Base-by-base conservation (phyloP, 495 filamentous ascomycete species). In the Durotheca rogersii region DNA sequence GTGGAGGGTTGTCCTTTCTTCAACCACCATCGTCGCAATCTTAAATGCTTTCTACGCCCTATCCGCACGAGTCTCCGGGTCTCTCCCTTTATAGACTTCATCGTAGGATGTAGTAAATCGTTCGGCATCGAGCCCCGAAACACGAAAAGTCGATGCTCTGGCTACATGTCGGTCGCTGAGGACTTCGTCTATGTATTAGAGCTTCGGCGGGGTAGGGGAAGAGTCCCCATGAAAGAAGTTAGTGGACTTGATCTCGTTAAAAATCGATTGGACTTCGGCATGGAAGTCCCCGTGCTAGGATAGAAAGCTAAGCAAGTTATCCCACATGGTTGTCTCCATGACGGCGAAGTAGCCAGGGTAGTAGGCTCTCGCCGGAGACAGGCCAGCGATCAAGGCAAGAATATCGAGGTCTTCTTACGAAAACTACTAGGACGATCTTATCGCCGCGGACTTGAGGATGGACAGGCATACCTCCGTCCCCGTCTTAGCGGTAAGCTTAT, bases 381-480 rank as follows among this genome's bases (percentile, higher is more conserved):
- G 57, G 0, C 31, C n/a, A 0, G 78, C 76, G 29, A 88, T 79
- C 0, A 56, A 16, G 0, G 17, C 3, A 0, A 84, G 62, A 7
- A 79, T 41, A 0, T 53, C 14, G 12, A 71, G 37, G 34, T 82
- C 68, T 3, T 69, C 66, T 0, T 45, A 7, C 3, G 63, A 51
- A 2, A 86, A 65, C 3, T 46, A 50, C 7, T 62, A 56, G 34
- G 81, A 84, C 0, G 82, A 85, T 36, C 70, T 55, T 0, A 79
- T 52, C 1, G 77, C 65, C 18, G 77, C 76, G 2, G 72, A 76
- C 0, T 51, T 47, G 7, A 87, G 68, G 16, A 78, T 73, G 0
- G 53, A 45, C 1, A 88, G 57, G 0, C 78, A 72, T 53, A 85
- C 70, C 47, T 88, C 85, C 0, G 81, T 86, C 0, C 86, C 86